Evolutionary conservation across 768 basidiomycete species (phyloP).

Genomic region (Suillus occidentalis): DNA sequence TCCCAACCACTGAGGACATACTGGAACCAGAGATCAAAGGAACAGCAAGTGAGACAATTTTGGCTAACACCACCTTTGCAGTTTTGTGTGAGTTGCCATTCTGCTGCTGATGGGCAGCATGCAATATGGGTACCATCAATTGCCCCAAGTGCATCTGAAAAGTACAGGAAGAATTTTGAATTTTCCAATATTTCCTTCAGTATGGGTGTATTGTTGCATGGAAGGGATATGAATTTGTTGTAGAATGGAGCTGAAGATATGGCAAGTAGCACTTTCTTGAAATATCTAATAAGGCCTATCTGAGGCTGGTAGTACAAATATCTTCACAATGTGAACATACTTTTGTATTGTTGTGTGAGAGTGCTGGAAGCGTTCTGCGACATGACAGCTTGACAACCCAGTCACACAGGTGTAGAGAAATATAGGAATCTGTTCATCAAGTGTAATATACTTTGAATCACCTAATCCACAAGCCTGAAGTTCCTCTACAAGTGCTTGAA

Average conservation of each 20-base stretch:
- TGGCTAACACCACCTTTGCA: conserved; percentile 25
- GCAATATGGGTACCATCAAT: conserved; percentile 37
- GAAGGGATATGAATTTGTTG: no score
- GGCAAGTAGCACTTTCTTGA: background rate
- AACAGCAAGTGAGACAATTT: conserved; percentile 23
- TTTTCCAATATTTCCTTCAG: no score
- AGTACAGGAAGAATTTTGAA: conserved; percentile 34
- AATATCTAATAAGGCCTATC: background rate
- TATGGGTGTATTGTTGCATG: no score
- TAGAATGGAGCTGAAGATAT: background rate
- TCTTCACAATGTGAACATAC: background rate
- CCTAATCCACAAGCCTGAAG: no score
- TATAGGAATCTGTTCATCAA: no score
- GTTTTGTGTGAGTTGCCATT: conserved; percentile 16
- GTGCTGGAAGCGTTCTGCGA: no score
- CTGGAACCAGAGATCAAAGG: conserved; percentile 17
- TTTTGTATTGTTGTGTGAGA: background rate
- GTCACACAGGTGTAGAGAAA: no score
- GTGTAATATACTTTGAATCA: no score
- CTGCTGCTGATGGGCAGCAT: conserved; percentile 17
- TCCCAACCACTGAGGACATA: conserved; percentile 23
- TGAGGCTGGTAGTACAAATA: background rate
- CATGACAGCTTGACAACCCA: no score
- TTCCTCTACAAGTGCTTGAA: no score
- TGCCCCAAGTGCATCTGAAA: conserved; percentile 29